Conservation (phyloP, 2,329 filamentous ascomycete genomes). For the Ophiostoma angusticollis region DNA sequence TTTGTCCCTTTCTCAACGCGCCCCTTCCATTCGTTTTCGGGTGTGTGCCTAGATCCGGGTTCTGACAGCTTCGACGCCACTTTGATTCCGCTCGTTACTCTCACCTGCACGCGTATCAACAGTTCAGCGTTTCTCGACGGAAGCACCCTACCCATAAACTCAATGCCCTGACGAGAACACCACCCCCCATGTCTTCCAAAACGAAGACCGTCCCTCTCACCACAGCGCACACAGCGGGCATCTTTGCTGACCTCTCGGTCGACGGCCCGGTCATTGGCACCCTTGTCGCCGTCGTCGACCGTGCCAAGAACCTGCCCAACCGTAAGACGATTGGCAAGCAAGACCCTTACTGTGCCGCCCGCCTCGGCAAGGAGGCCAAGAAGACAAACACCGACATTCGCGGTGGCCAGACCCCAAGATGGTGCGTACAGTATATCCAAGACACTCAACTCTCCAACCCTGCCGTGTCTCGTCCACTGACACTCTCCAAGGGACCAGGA, state of each 20-base stretch:
- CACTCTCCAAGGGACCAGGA: conserved; percentile 71
- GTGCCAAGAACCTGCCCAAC: conserved; percentile 94
- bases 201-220: conserved; percentile 43
- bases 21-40: background rate
- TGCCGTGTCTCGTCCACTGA: background rate
- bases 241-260: conserved; percentile 85
- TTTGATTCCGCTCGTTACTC: background rate
- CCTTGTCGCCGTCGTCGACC: conserved; percentile 79
- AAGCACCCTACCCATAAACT: no score
- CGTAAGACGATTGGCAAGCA: conserved; percentile 96
- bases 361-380: conserved; percentile 91
- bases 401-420: conserved; percentile 89
- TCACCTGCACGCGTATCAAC: no score
- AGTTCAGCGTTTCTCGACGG: no score
- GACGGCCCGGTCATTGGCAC: conserved; percentile 92
- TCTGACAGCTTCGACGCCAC: no score
- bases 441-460: background rate
- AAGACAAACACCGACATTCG: conserved; percentile 91
- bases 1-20: background rate
- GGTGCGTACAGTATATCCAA: conserved; percentile 44
- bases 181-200: conserved; percentile 34
- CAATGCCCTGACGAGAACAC: background rate
- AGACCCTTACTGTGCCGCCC: conserved; percentile 89
- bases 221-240: conserved; percentile 72
- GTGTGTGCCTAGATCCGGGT: background rate